Evolutionary conservation across 805 yeast species (phyloP), one percentile per base, ranked within the genome.

Genomic region (Lipomyces kockii): DNA sequence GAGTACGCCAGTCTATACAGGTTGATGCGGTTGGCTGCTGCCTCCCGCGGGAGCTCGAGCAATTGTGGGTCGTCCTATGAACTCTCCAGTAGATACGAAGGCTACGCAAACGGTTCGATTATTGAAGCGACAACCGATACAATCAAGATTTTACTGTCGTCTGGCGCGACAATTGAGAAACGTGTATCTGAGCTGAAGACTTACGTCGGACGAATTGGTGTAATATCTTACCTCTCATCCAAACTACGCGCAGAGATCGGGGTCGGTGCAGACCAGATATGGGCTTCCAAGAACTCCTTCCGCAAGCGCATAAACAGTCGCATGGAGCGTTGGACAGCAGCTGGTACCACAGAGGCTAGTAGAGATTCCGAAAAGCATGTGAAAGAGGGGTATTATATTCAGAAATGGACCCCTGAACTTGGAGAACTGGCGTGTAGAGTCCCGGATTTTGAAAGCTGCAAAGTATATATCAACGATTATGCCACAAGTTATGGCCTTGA

Each of bases 161-260:
- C 34, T 3, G 67, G 67, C 32, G 20, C 7, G 6, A 46, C 60
- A 3, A 17, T 65, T 4, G 65, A 62, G 27, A 61, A 71, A 14
- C 34, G 53, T 17, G 60, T 75, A 4, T 59, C 62, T 3, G 53
- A 59, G 32, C 57, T 76, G 22, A 67, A 70, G 58, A 58, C 70
- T 25, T 70, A 76, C n/a, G 72, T 76, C 11, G 79, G 79, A 3
- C 70, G 79, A 12, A 60, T 75, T 4, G 78, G 79, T 1, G 74
- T 75, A 1, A 64, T 76, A 17, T 74, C 71, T 27, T 76, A 70
- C 49, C 58, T 76, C 35, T 65, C 72, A 3, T 56, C 61, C 6
- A 62, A 61, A 12, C 57, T 75, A 34, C 61, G 73, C 20, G 22
- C 57, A n/a, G 73, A 64, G 53, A 43, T 71, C 17, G 71, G 70